Conservation (phyloP, 805 yeast species). For the Yarrowia hollandica region DNA sequence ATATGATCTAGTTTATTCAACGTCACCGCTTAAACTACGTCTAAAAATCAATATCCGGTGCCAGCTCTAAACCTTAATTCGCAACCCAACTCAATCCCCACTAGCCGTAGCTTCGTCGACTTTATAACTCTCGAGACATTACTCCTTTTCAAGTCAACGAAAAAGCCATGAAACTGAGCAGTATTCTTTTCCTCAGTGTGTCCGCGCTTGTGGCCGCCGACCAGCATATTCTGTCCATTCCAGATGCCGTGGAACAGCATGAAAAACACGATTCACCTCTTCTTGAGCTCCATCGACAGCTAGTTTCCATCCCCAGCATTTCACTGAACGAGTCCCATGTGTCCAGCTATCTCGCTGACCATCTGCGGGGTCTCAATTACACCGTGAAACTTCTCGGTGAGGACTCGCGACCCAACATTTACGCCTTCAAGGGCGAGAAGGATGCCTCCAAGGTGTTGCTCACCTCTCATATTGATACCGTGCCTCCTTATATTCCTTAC, state of each 20-base stretch:
- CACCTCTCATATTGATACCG: slow-evolving; percentile 71
- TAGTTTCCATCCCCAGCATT: slow-evolving; percentile 44
- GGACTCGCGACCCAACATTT: slow-evolving; percentile 50
- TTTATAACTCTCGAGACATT: background rate
- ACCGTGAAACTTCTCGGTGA: slow-evolving; percentile 52
- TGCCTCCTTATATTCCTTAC: slow-evolving; percentile 64
- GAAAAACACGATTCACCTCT: background rate
- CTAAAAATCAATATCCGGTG: too few species aligned
- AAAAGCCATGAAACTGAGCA: background rate
- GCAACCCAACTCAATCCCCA: too few species aligned
- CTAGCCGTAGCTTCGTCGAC: background rate
- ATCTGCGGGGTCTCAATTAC: slow-evolving; percentile 48
- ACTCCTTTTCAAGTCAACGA: background rate
- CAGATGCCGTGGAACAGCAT: background rate
- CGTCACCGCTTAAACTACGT: too few species aligned
- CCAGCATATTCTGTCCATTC: background rate
- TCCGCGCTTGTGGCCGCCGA: background rate
- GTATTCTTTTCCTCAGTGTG: background rate
- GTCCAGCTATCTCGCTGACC: slow-evolving; percentile 45
- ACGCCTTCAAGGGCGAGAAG: slow-evolving; percentile 52
- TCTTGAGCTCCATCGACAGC: slow-evolving; percentile 40
- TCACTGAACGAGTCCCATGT: slow-evolving; percentile 41
- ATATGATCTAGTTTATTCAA: too few species aligned
- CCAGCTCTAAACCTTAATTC: too few species aligned
- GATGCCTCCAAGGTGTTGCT: slow-evolving; percentile 53